phyloP scores from a whole-genome alignment of 768 basidiomycete genomes.

The Panaeolus papilionaceus region DNA sequence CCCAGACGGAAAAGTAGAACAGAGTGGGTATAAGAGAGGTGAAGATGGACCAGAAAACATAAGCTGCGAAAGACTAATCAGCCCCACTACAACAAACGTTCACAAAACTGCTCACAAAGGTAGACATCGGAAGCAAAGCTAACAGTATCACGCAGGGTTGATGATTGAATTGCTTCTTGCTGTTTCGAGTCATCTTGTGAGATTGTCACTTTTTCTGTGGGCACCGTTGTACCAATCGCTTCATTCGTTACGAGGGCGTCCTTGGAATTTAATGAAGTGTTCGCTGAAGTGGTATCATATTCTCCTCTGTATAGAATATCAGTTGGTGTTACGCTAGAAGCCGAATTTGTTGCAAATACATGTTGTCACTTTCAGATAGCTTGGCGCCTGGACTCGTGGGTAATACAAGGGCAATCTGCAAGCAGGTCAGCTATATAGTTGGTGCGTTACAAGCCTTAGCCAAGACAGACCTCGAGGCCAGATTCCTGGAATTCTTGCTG shows the following conservation, averaged over 20 bases:
- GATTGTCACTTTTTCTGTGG: not conserved
- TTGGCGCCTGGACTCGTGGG: slow-evolving; percentile 23
- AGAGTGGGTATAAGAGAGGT: slow-evolving; percentile 80
- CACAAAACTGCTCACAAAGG: slow-evolving; percentile 54
- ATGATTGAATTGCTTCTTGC: not conserved
- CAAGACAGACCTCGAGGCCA: slow-evolving; percentile 54
- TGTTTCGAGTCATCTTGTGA: not conserved
- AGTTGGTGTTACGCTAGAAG: slow-evolving; percentile 42
- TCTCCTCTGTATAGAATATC: not conserved
- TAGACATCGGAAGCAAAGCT: slow-evolving; percentile 53
- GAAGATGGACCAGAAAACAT: slow-evolving; percentile 83
- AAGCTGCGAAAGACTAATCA: slow-evolving; percentile 52
- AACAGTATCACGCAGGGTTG: slow-evolving; percentile 19
- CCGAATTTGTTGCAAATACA: slow-evolving; percentile 47
- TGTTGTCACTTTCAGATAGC: slow-evolving; percentile 16
- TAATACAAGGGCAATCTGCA: slow-evolving; percentile 24
- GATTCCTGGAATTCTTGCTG: slow-evolving; percentile 63
- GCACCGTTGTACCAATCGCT: not conserved
- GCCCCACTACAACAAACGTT: slow-evolving; percentile 17
- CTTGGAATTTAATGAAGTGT: not conserved
- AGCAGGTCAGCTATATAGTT: not conserved
- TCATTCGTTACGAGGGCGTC: not conserved
- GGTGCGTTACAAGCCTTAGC: not conserved
- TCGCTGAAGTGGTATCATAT: not conserved
- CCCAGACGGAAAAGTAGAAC: slow-evolving; percentile 94